Conservation (phyloP, 148 eudicot species). For the Spergularia marina region DNA sequence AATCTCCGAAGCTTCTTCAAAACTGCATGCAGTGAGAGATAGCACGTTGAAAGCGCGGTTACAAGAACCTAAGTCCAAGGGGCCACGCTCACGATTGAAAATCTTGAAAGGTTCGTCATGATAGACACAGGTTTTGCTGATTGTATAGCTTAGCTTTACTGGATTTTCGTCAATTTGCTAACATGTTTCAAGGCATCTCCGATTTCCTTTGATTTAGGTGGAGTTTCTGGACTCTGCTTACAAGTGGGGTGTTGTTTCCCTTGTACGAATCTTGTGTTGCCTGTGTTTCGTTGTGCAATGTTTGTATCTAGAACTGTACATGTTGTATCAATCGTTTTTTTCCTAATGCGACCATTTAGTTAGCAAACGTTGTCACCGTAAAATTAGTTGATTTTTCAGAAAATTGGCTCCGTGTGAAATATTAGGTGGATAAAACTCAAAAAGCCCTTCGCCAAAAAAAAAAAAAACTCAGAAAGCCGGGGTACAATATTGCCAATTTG, state of each 20-base stretch:
- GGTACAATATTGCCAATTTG: too few relatives aligned
- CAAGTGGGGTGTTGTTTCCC: not conserved
- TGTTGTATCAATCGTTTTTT: not conserved
- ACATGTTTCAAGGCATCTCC: not conserved
- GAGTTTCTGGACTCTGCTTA: not conserved
- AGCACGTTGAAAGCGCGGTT: conserved; percentile 73
- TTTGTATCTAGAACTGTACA: conserved; percentile 17
- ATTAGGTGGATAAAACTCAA: too few relatives aligned
- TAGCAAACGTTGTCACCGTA: too few relatives aligned
- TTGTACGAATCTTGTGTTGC: conserved; percentile 1
- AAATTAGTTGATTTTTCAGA: too few relatives aligned
- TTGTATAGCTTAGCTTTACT: conserved; percentile 5
- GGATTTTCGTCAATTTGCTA: conserved; percentile 10
- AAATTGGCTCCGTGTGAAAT: too few relatives aligned
- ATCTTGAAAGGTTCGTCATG: conserved; percentile 42
- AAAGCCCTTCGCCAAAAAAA: too few relatives aligned
- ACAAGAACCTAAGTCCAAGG: conserved; percentile 70
- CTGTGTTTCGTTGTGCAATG: not conserved
- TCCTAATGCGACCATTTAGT: too few relatives aligned
- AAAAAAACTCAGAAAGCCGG: too few relatives aligned
- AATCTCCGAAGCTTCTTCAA: conserved; percentile 47
- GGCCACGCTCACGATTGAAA: conserved; percentile 74
- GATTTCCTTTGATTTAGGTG: conserved; percentile 1
- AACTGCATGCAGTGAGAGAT: conserved; percentile 45
- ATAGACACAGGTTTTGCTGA: conserved; percentile 9